Evolutionary conservation across 305 asterid genomes (phyloP).

Genomic region (Fraxinus greggii): DNA sequence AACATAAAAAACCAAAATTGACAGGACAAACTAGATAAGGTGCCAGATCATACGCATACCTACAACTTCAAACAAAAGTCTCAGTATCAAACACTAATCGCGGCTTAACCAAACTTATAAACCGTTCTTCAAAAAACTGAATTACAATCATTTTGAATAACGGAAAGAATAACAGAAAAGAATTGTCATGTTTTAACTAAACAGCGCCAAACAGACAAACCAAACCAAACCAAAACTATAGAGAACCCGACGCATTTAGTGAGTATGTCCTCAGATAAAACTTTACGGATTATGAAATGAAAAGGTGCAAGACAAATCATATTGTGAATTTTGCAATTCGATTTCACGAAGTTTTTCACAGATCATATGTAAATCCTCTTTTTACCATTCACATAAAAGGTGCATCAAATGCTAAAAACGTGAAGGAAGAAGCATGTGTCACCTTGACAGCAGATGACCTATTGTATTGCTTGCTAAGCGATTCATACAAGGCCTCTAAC

Average conservation of each 20-base stretch:
- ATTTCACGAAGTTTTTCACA: neutral
- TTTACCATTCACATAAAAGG: neutral
- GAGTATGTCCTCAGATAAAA: neutral
- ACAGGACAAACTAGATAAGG: neutral
- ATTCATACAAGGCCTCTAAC: slow-evolving; percentile 70
- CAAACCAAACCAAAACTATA: neutral
- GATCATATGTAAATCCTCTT: neutral
- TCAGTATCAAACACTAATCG: neutral
- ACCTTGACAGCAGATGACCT: slow-evolving; percentile 99
- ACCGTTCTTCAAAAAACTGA: neutral
- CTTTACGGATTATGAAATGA: neutral
- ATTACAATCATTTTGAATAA: neutral
- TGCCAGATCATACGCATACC: neutral
- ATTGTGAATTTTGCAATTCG: neutral
- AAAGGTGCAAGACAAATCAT: neutral
- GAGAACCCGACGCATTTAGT: neutral
- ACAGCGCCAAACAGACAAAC: neutral
- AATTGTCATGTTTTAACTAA: neutral
- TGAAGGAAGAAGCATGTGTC: slow-evolving; percentile 15
- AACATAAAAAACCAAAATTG: neutral
- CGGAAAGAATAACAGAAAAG: neutral
- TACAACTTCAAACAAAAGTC: neutral
- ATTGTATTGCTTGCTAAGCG: slow-evolving; percentile 69
- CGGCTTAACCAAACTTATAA: neutral
- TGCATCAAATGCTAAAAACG: slow-evolving; percentile 12